Base-by-base conservation (phyloP, 257 asterid genomes). In the Salvia hispanica region DNA sequence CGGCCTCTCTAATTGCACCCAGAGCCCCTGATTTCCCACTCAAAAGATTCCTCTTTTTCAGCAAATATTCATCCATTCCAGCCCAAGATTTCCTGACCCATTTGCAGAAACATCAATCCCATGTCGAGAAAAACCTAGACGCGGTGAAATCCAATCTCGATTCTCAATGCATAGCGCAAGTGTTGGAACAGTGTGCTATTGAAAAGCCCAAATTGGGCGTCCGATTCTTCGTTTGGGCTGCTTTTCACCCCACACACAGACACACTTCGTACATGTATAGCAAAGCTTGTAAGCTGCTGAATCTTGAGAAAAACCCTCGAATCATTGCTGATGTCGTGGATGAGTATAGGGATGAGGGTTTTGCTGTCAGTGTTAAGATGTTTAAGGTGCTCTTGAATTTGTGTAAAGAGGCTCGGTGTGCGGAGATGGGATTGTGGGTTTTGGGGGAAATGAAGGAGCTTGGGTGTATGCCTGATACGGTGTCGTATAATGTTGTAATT, bases 151-250 rank as follows among this genome's bases (percentile, higher is more conserved):
- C 80, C 64, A 78, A 80, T 71, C 80, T 92, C 51, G 85, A 86
- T 66, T 58, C 82, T 56, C 58, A 64, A 3, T 90, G 91, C 75
- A 73, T 92, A n/a, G 44, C 75, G 15, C 83, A 83, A 58, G 90
- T 92, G 3, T 72, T 92, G 46, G 76, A 81, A 76, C 79, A 72
- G 47, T 88, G 87, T 21, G 85, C 81, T 2, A 53, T 62, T 33
- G 84, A 83, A 53, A 85, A 86, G 44, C 93, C 86, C 54, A 85
- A 83, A 76, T 71, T 80, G 75, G 95, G 95, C 16, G 76, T 85
- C 15, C 70, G 98, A 34, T 92, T 92, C 86, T 92, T 92, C 64
- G 78, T 92, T 28, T 92, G 98, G 98, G 93, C 98, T 50, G 97
- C 84, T 10, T 70, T 90, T 68, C 93, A 90, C 46, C 85, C 90